These are phyloP conservation scores for Pharus latifolius DNA, from an alignment of 176 grass and related monocot genomes.

Conservation along the genomic window DNA sequence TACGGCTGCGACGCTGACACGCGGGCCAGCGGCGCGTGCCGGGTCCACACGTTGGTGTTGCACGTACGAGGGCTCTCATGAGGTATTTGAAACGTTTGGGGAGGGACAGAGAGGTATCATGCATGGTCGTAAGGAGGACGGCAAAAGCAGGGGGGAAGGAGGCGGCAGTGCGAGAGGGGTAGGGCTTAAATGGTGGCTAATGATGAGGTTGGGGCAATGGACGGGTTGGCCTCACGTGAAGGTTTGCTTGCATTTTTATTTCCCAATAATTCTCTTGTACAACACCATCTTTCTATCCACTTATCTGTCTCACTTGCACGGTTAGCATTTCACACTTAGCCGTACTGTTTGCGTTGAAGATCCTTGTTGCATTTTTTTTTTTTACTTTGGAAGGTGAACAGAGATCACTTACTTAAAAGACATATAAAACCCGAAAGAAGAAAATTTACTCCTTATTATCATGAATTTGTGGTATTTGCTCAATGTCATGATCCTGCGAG, in stretches of 20 bases:
- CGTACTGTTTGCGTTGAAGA: too few species aligned
- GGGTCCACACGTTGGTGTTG: background rate
- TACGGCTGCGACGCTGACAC: background rate
- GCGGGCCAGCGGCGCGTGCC: background rate
- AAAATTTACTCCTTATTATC: too few species aligned
- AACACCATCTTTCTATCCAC: too few species aligned
- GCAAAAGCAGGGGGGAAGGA: background rate
- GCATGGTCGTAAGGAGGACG: background rate
- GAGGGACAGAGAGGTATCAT: conserved; percentile 12
- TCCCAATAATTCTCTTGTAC: too few species aligned
- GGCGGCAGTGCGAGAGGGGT: conserved; percentile 15
- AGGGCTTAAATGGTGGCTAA: conserved; percentile 85
- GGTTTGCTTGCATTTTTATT: background rate
- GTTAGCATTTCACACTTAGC: too few species aligned
- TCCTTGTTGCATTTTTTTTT: too few species aligned
- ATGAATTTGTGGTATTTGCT: too few species aligned
- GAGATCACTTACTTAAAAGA: too few species aligned
- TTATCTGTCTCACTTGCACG: too few species aligned
- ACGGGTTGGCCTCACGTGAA: conserved; percentile 53
- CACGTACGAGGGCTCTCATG: conserved; percentile 23
- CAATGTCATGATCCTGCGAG: too few species aligned
- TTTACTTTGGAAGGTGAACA: too few species aligned
- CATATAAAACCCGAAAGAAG: too few species aligned
- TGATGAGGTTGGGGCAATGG: conserved; percentile 42
- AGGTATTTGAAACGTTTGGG: conserved; percentile 13